Percentiles rank a stretch among this genome's conserved stretches.
These are phyloP conservation scores for Tuber brumale DNA, from an alignment of 495 filamentous ascomycete genomes.

Conservation along the genomic window DNA sequence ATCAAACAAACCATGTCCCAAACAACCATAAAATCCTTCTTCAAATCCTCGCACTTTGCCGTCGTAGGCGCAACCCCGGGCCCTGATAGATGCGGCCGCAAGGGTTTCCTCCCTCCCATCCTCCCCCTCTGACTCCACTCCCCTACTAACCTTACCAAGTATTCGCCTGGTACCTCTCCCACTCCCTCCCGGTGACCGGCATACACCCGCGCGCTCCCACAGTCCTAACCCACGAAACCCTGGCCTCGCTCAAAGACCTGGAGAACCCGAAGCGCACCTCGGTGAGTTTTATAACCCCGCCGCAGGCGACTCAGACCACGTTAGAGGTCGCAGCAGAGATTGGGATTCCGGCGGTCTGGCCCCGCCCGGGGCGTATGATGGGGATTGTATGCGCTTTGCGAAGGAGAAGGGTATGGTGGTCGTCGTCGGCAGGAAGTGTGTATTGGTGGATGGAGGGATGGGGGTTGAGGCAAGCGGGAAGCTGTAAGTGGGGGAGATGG, in stretches of 20 bases:
- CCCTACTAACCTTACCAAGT: constrained; percentile 50
- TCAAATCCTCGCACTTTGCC: constrained; percentile 73
- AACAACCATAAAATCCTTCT: constrained; percentile 66
- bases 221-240: constrained; percentile 59
- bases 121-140: constrained; percentile 2
- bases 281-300: constrained; percentile 82
- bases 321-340: constrained; percentile 72
- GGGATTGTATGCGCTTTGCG: constrained; percentile 63
- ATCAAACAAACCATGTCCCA: constrained; percentile 46
- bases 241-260: constrained; percentile 59
- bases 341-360: constrained; percentile 75
- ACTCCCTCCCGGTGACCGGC: constrained; percentile 67
- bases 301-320: constrained; percentile 59
- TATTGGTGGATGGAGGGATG: constrained; percentile 79
- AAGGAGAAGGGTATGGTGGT: constrained; percentile 46
- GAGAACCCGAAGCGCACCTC: constrained; percentile 61
- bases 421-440: constrained; percentile 78
- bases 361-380: constrained; percentile 83
- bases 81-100: constrained; percentile 81
- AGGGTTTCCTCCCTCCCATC: constrained; percentile 50
- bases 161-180: constrained; percentile 73
- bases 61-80: constrained; percentile 87
- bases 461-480: constrained; percentile 57
- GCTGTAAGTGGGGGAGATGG: constrained; percentile 29
- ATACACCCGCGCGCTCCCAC: constrained; percentile 65